Percentiles rank a stretch among this genome's conserved stretches.
These are phyloP conservation scores for Calonectria fujianensis DNA, from an alignment of 2,329 filamentous ascomycete genomes.

Conservation along the genomic window DNA sequence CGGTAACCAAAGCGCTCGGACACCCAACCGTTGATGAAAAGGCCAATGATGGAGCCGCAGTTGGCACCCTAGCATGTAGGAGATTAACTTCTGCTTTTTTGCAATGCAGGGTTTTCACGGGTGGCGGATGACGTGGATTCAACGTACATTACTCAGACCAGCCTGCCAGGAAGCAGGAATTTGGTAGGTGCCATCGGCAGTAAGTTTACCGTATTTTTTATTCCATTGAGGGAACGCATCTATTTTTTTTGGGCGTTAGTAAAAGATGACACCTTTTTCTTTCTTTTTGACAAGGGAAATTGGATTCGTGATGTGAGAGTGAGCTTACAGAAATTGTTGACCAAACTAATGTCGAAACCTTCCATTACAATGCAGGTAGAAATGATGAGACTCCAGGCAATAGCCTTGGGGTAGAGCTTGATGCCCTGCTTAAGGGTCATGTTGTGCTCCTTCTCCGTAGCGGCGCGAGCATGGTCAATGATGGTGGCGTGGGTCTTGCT, in stretches of 20 bases:
- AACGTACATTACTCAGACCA: slow-evolving; percentile 72
- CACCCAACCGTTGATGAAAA: slow-evolving; percentile 79
- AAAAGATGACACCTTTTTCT: neutral
- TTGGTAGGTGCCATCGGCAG: slow-evolving; percentile 68
- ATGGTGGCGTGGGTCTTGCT: slow-evolving; percentile 56
- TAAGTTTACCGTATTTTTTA: slow-evolving; percentile 72
- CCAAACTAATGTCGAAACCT: slow-evolving; percentile 87
- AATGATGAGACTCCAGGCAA: slow-evolving; percentile 88
- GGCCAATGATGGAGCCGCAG: slow-evolving; percentile 79
- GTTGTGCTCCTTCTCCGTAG: slow-evolving; percentile 77
- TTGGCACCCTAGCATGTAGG: slow-evolving; percentile 66
- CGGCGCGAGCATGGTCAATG: slow-evolving; percentile 62
- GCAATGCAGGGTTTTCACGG: neutral
- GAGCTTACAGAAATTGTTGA: slow-evolving; percentile 83
- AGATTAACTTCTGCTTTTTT: slow-evolving; percentile 38
- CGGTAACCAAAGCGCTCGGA: slow-evolving; percentile 82
- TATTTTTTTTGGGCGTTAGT: slow-evolving; percentile 42
- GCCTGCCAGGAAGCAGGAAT: slow-evolving; percentile 79
- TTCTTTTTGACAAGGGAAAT: neutral
- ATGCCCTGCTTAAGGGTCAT: slow-evolving; percentile 87
- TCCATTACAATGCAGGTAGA: slow-evolving; percentile 96
- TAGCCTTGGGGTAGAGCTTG: slow-evolving; percentile 89
- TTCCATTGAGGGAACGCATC: slow-evolving; percentile 75
- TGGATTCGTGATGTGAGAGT: slow-evolving; percentile 35
- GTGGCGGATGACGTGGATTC: slow-evolving; percentile 47